Conservation (phyloP, 2,329 filamentous ascomycete genomes). For the Chaetoscypha palmicola region DNA sequence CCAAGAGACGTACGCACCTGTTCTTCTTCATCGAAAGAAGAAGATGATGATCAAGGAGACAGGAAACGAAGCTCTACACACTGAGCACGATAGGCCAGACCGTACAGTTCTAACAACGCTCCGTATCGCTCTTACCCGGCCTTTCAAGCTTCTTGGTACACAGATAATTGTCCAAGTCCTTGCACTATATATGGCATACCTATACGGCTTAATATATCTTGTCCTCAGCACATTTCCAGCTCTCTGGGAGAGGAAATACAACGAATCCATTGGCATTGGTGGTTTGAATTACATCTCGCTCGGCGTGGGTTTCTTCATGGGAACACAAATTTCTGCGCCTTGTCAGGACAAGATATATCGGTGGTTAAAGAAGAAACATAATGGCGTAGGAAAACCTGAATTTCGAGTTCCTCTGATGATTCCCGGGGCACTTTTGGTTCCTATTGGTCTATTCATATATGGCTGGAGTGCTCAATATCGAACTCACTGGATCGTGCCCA, state of each 20-base stretch:
- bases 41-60: constrained; percentile 40
- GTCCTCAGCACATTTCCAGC: constrained; percentile 51
- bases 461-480: constrained; percentile 47
- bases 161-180: constrained; percentile 46
- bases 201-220: constrained; percentile 47
- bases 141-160: constrained; percentile 39
- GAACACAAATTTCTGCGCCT: constrained; percentile 24
- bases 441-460: constrained; percentile 48
- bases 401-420: constrained; percentile 53
- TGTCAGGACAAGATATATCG: constrained; percentile 23
- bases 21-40: constrained; percentile 38
- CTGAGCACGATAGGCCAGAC: constrained; percentile 46
- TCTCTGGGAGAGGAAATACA: constrained; percentile 49
- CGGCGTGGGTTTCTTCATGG: constrained; percentile 37
- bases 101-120: constrained; percentile 28
- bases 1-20: constrained; percentile 42
- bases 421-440: constrained; percentile 45
- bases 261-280: constrained; percentile 47
- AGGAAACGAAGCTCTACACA: constrained; percentile 37
- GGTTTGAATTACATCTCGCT: constrained; percentile 46
- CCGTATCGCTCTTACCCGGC: constrained; percentile 39
- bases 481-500: constrained; percentile 48
- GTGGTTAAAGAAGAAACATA: constrained; percentile 12
- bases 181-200: constrained; percentile 43
- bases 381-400: constrained; percentile 40